Evolutionary conservation across 2,329 filamentous ascomycete species (phyloP), one percentile per base, ranked within the genome.

Genomic region (Venturiaceae sp.): DNA sequence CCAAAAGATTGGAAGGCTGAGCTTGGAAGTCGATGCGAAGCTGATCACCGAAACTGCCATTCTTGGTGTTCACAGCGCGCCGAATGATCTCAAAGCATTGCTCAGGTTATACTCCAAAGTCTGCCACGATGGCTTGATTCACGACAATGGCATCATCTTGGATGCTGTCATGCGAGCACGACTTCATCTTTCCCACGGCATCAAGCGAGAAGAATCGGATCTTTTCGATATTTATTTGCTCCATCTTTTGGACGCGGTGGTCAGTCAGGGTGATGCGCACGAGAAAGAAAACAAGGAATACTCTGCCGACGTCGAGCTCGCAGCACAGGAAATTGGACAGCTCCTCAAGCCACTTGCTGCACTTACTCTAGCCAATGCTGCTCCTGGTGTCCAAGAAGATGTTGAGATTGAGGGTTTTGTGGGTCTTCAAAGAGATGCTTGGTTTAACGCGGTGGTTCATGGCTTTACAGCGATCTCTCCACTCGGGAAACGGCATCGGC

Each of bases 371-470:
- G 69, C 70, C 58, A 72, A 68, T 58, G 67, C 62, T 57, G 63
- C 62, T 59, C 82, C 87, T 56, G 87, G 92, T 55, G 85, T 92
- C 60, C 66, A 72, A 21, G 68, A 73, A 39, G 70, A 76, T 14
- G 68, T 73, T 32, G 67, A 79, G 33, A 68, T 73, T 33, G 67
- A 79, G 30, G 67, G 67, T 5, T 83, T 84, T 7, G 81, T 88
- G 61, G 82, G 83, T 28, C 75, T 95, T 59, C 82, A 94, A 64
- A 85, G 92, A 56, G 92, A 99, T 77, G 90, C 90, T 5, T 99
- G 94, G 94, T 97, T 96, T 75, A 99, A 99, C 67, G 90, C 97
- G 62, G 89, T 92, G 23, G 88, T 96, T 0, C 94, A 99, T 70
- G 94, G 92, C 4, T 95, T 97, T 69, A 86, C 85, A 9, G 79